Evolutionary conservation across 2,329 filamentous ascomycete species (phyloP).

Genomic region (Keithomyces neogunnii): DNA sequence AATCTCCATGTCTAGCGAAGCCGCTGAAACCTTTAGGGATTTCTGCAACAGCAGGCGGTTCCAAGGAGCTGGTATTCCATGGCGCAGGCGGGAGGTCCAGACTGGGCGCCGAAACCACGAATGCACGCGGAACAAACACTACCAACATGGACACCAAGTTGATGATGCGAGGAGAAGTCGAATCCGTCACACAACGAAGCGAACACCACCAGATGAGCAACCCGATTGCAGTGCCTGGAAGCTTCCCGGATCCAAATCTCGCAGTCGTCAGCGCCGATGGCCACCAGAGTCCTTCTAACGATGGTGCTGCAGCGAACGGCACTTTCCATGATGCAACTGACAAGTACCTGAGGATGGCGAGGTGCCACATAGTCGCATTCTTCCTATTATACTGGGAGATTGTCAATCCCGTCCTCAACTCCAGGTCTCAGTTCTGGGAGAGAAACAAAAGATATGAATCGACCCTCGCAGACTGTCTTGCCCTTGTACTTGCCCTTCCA

Average conservation of each 20-base stretch:
- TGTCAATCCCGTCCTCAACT: constrained; percentile 30
- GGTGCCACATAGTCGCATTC: constrained; percentile 7
- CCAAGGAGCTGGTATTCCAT: not conserved
- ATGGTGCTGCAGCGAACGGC: not conserved
- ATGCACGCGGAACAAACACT: not conserved
- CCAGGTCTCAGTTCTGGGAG: constrained; percentile 26
- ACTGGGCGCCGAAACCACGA: not conserved
- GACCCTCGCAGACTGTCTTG: constrained; percentile 15
- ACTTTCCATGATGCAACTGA: not conserved
- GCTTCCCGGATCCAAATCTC: constrained; percentile 18
- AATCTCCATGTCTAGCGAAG: not conserved
- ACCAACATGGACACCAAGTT: not conserved
- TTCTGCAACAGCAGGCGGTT: not conserved
- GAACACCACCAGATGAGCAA: constrained; percentile 6
- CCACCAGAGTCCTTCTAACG: constrained; percentile 13
- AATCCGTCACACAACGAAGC: not conserved
- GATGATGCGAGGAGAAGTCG: not conserved
- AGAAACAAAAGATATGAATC: constrained; percentile 14
- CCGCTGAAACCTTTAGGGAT: not conserved
- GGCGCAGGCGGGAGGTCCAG: not conserved
- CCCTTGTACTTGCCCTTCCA: constrained; percentile 19
- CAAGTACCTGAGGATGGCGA: not conserved
- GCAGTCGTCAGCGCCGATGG: constrained; percentile 20
- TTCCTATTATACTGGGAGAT: constrained; percentile 24
- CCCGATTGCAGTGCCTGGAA: constrained; percentile 15